phyloP scores from a whole-genome alignment of 2,329 filamentous ascomycete species.

The Paracorniculantispora psalliotae region DNA sequence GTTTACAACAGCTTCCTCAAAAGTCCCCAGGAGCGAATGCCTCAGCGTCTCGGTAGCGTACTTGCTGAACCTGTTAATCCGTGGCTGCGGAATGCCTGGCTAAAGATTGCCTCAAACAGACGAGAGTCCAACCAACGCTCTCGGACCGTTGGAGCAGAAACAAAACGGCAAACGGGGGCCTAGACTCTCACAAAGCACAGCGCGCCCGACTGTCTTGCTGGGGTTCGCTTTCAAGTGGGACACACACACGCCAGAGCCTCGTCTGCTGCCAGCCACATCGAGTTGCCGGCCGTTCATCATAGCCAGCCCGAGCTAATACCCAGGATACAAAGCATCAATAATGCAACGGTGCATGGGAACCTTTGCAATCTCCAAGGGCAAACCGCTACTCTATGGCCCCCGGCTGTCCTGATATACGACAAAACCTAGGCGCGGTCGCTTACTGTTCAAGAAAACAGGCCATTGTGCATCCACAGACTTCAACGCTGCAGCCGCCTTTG shows the following conservation, averaged over 20 bases:
- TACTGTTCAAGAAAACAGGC: background rate
- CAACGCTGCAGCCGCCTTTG: background rate
- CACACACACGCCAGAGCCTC: background rate
- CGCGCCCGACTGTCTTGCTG: background rate
- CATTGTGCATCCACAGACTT: background rate
- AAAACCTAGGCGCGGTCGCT: constrained; percentile 5
- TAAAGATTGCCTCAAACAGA: background rate
- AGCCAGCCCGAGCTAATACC: background rate
- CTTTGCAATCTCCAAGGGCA: too few relatives aligned
- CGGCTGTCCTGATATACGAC: too few relatives aligned
- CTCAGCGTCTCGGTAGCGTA: background rate
- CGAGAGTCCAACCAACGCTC: background rate
- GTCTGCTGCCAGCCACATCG: background rate
- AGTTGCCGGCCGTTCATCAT: background rate
- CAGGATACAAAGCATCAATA: background rate
- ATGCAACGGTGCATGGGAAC: background rate
- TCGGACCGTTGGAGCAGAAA: background rate
- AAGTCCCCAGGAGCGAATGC: background rate
- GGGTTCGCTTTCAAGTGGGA: background rate
- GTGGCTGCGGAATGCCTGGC: background rate
- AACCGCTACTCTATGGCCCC: too few relatives aligned
- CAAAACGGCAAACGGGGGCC: background rate
- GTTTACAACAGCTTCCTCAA: background rate
- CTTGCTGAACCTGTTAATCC: background rate
- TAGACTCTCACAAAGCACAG: background rate